These are phyloP conservation scores for Discostella stelligeroides DNA, from an alignment of 108 stramenopile species.

Conservation along the genomic window DNA sequence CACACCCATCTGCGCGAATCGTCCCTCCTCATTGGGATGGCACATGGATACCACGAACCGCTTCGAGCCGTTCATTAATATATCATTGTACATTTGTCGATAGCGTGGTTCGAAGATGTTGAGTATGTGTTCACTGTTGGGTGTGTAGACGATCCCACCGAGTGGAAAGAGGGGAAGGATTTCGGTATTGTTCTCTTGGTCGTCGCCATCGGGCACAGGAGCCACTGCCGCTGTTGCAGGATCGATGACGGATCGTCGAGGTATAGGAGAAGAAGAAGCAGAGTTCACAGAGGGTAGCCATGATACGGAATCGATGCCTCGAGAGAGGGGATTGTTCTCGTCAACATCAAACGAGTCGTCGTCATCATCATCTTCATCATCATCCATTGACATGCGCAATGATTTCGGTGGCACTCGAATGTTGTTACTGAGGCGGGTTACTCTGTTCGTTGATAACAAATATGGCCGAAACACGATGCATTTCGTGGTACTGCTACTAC, in stretches of 20 bases:
- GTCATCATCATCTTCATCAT: slow-evolving; percentile 8
- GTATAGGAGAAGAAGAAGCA: slow-evolving; percentile 25
- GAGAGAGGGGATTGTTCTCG: slow-evolving; percentile 58
- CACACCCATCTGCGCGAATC: slow-evolving; percentile 81
- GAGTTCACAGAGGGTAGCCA: slow-evolving; percentile 76
- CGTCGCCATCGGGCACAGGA: slow-evolving; percentile 1
- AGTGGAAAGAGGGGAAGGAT: slow-evolving; percentile 86
- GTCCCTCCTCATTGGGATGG: slow-evolving; percentile 72
- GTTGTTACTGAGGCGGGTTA: no score
- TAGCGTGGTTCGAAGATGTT: slow-evolving; percentile 93
- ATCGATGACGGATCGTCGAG: slow-evolving; percentile 45
- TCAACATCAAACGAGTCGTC: slow-evolving; percentile 48
- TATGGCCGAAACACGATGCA: no score
- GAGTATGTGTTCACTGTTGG: slow-evolving; percentile 84
- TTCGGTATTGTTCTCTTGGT: slow-evolving; percentile 29
- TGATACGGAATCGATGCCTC: slow-evolving; percentile 77
- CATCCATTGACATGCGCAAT: slow-evolving; percentile 16
- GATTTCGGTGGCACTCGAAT: no score
- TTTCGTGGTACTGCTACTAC: no score
- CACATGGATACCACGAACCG: slow-evolving; percentile 81
- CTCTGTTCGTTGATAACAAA: no score
- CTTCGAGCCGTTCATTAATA: slow-evolving; percentile 85
- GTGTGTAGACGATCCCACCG: slow-evolving; percentile 86
- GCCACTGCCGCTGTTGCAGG: no score
- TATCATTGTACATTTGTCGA: slow-evolving; percentile 90